Conservation (phyloP, 176 grass and related monocot species). For the Neostapfia colusana region DNA sequence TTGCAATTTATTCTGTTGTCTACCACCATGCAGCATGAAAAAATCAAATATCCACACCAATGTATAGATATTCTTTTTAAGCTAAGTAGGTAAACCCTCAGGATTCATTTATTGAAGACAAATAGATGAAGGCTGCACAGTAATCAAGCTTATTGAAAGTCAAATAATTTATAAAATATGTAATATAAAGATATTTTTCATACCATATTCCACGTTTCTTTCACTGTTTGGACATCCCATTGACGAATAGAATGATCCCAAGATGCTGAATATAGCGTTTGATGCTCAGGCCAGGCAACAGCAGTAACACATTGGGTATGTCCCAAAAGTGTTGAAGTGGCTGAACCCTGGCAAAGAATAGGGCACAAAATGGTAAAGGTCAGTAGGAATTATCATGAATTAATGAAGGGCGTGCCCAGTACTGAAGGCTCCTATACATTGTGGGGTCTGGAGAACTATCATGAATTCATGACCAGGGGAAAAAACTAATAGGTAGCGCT, state of each 20-base stretch:
- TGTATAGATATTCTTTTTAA: not conserved
- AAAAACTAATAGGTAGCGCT: not conserved
- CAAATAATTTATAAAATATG: slow-evolving; percentile 20
- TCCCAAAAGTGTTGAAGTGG: slow-evolving; percentile 70
- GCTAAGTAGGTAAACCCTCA: not conserved
- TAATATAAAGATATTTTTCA: not conserved
- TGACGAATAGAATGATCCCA: slow-evolving; percentile 97
- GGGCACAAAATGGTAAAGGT: not conserved
- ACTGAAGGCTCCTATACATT: too few species aligned
- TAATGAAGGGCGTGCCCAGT: not conserved
- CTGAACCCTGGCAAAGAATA: slow-evolving; percentile 55
- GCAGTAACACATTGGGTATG: slow-evolving; percentile 88
- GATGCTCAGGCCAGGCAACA: slow-evolving; percentile 69
- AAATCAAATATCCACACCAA: not conserved
- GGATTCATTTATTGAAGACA: not conserved
- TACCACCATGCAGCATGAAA: not conserved
- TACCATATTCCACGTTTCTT: slow-evolving; percentile 87
- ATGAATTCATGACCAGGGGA: not conserved
- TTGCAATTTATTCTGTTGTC: not conserved
- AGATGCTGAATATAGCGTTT: slow-evolving; percentile 82
- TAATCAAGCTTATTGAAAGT: not conserved
- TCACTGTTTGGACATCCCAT: slow-evolving; percentile 81
- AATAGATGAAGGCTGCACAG: not conserved
- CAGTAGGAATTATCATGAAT: not conserved
- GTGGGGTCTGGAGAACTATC: not conserved